Conservation (phyloP, 2,329 filamentous ascomycete species). For the Clonostachys chloroleuca region DNA sequence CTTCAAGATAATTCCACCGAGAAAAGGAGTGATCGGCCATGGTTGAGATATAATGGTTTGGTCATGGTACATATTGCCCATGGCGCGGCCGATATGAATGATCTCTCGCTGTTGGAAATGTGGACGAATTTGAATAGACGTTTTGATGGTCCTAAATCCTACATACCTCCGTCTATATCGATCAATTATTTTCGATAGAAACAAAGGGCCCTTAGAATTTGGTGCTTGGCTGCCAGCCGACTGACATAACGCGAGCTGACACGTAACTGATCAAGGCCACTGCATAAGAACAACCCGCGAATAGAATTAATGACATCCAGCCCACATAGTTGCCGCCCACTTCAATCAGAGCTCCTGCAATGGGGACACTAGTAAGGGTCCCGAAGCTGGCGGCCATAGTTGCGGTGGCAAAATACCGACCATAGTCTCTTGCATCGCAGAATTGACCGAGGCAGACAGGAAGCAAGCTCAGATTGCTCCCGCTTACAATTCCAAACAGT, state of each 20-base stretch:
- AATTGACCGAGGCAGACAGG: conserved; percentile 70
- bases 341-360: conserved; percentile 25
- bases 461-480: conserved; percentile 64
- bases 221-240: conserved; percentile 20
- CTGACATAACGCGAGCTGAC: conserved; percentile 24
- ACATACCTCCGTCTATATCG: no score
- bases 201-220: conserved; percentile 3
- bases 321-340: conserved; percentile 14
- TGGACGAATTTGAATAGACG: no score
- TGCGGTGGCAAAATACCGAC: conserved; percentile 64
- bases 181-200: no score
- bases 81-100: no score
- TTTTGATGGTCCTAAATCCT: no score
- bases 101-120: no score
- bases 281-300: conserved; percentile 27
- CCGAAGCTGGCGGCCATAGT: conserved; percentile 65
- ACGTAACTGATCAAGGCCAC: conserved; percentile 24
- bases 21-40: no score
- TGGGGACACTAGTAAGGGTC: conserved; percentile 50
- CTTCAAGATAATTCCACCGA: no score
- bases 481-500: conserved; percentile 68
- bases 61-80: no score
- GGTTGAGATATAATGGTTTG: no score
- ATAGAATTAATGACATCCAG: conserved; percentile 30
- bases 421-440: conserved; percentile 65